A percentile compares a stretch with the other conserved stretches of the same genome.
phyloP scores from a whole-genome alignment of 2,329 filamentous ascomycete genomes.

The Cladophialophora bantiana region DNA sequence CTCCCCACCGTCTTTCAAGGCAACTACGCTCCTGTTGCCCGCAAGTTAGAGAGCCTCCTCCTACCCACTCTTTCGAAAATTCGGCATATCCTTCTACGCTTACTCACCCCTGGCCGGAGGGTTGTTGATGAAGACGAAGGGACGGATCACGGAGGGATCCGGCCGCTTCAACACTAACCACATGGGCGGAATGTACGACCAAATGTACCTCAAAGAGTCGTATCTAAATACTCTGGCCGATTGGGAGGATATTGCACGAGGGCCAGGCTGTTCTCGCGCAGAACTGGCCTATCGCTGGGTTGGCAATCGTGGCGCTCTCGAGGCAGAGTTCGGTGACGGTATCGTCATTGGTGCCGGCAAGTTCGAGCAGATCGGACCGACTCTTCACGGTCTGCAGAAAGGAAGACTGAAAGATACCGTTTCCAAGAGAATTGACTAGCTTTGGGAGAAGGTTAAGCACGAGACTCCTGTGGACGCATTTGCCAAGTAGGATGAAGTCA shows the following conservation, averaged over 20 bases:
- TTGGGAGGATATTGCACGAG: slow-evolving; percentile 42
- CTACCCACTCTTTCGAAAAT: slow-evolving; percentile 48
- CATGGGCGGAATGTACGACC: slow-evolving; percentile 36
- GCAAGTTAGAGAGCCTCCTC: slow-evolving; percentile 46
- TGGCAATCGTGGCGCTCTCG: slow-evolving; percentile 43
- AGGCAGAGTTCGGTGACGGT: slow-evolving; percentile 41
- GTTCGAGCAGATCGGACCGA: slow-evolving; percentile 45
- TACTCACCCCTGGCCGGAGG: slow-evolving; percentile 45
- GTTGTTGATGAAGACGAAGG: slow-evolving; percentile 47
- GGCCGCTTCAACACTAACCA: slow-evolving; percentile 44
- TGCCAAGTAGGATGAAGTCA: neutral
- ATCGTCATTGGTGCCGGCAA: slow-evolving; percentile 48
- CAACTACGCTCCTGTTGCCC: slow-evolving; percentile 49
- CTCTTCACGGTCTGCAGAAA: slow-evolving; percentile 39
- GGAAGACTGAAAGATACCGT: slow-evolving; percentile 44
- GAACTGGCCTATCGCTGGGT: slow-evolving; percentile 50
- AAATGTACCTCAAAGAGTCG: slow-evolving; percentile 43
- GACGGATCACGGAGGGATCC: slow-evolving; percentile 41
- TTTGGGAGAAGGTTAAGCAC: slow-evolving; percentile 44
- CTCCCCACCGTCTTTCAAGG: slow-evolving; percentile 53
- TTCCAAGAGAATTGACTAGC: slow-evolving; percentile 37
- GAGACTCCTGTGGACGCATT: slow-evolving; percentile 37
- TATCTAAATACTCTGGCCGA: slow-evolving; percentile 43
- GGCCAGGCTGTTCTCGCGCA: slow-evolving; percentile 40
- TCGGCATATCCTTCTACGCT: slow-evolving; percentile 43